Percentiles rank a stretch among this genome's conserved stretches.
phyloP scores from a whole-genome alignment of 2,329 filamentous ascomycete species.

The Microascus cirrosus region DNA sequence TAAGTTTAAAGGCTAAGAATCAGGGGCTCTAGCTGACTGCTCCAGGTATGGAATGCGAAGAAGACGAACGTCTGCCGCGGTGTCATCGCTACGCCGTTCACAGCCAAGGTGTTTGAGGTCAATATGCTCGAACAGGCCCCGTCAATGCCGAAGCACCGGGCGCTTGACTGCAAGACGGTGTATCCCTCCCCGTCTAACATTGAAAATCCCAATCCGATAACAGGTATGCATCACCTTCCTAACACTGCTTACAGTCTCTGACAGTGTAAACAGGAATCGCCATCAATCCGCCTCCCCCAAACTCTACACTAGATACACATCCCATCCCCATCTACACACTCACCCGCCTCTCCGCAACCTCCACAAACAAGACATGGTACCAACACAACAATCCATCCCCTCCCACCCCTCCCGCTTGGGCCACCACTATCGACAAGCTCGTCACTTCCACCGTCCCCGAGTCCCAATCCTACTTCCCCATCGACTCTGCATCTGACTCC shows the following conservation, averaged over 20 bases:
- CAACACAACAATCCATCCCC: conserved; percentile 28
- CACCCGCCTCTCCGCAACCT: conserved; percentile 39
- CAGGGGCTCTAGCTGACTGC: conserved; percentile 6
- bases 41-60: conserved; percentile 29
- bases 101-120: conserved; percentile 39
- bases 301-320: conserved; percentile 7
- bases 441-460: neutral
- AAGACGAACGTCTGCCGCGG: conserved; percentile 33
- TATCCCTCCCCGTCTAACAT: conserved; percentile 23
- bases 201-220: conserved; percentile 29
- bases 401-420: neutral
- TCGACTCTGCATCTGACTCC: conserved; percentile 4
- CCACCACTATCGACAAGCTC: neutral
- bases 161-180: conserved; percentile 31
- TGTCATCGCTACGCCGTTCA: conserved; percentile 39
- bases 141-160: conserved; percentile 21
- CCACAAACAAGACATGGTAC: conserved; percentile 39
- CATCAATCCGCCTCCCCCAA: conserved; percentile 21
- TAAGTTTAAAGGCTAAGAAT: conserved; percentile 14
- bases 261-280: conserved; percentile 26
- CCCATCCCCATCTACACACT: conserved; percentile 32
- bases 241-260: conserved; percentile 9
- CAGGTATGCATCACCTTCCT: conserved; percentile 18
- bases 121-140: conserved; percentile 19
- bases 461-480: neutral